Base-by-base conservation (phyloP, 495 filamentous ascomycete species). In the Penicillium cataractarum region DNA sequence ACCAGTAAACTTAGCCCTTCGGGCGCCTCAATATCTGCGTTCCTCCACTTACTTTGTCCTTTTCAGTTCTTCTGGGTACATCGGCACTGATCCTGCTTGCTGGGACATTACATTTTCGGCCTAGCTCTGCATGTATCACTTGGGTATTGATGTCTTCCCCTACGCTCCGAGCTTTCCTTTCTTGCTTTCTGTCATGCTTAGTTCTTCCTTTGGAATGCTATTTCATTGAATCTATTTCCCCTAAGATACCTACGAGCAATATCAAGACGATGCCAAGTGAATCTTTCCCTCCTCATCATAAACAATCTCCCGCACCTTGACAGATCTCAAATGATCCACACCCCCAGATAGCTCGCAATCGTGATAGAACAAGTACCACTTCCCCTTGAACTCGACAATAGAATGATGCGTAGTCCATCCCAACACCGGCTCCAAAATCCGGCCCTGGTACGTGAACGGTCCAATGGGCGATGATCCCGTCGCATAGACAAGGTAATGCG, bases 401-500 rank as follows among this genome's bases (percentile, higher is more conserved):
- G 85, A 88, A 75, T 91, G 89, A 77, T 91, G 89, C 58, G 89
- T 92, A 49, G 89, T 92, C 89, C 89, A 92, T 6, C 89, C 89
- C 4, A 88, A 66, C 61, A 91, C 89, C 2, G 89, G 89, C 79
- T 92, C 88, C 55, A 92, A 71, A 61, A 92, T 88, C 39, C 85
- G 73, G 2, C 89, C 89, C 7, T 79, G 81, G 58, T 90, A 92
- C 17, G 82, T 87, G 65, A 91, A 92, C 15, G 89, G 89, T 2
- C 89, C 89, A 24, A 84, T 73, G 8, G 89, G 88, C 64, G 71
- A 83, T 6, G 80, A 72, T 3, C 88, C 83, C 27, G 76, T 80
- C 5, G 87, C 89, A 73, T 90, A 91, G 57, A 70, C 83, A n/a
- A 92, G 74, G 65, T 78, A 89, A 71, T 91, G 89, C 58, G 88